A percentile compares a stretch with the other conserved stretches of the same genome.
Evolutionary conservation across 345 rosid species (phyloP).

Genomic region (Psidium guajava): DNA sequence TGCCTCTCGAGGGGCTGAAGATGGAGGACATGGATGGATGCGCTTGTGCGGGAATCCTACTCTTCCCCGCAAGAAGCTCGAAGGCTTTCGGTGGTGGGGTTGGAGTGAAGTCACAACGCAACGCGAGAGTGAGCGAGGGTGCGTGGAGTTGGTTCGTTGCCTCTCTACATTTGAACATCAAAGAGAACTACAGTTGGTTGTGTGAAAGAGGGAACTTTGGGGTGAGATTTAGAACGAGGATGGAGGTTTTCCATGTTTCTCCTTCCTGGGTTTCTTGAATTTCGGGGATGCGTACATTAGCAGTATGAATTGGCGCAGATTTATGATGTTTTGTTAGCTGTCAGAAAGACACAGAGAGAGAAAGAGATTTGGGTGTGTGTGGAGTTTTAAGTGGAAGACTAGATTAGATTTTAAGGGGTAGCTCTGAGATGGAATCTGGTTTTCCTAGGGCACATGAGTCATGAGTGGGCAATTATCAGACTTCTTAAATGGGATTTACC

Average conservation of each 20-base stretch:
- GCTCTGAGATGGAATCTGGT: neutral
- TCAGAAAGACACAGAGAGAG: neutral
- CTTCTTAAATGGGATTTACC: neutral
- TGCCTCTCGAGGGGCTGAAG: slow-evolving; percentile 52
- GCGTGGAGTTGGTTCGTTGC: neutral
- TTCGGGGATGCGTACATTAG: neutral
- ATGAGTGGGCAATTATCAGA: neutral
- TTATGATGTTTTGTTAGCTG: neutral
- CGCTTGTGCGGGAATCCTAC: neutral
- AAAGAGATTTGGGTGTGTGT: neutral
- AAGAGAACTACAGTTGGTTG: neutral
- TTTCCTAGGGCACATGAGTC: neutral
- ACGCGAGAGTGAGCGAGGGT: neutral
- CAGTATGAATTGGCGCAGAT: neutral
- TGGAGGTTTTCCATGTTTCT: neutral
- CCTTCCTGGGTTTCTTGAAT: neutral
- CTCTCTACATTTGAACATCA: slow-evolving; percentile 19
- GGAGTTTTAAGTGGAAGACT: neutral
- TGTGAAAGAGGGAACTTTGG: neutral
- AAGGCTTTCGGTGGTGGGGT: neutral
- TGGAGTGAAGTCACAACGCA: neutral
- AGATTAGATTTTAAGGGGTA: neutral
- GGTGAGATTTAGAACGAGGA: neutral
- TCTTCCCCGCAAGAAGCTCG: neutral
- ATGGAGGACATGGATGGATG: slow-evolving; percentile 27